Conservation (phyloP, 345 rosid species). For the Brassica rapa region DNA sequence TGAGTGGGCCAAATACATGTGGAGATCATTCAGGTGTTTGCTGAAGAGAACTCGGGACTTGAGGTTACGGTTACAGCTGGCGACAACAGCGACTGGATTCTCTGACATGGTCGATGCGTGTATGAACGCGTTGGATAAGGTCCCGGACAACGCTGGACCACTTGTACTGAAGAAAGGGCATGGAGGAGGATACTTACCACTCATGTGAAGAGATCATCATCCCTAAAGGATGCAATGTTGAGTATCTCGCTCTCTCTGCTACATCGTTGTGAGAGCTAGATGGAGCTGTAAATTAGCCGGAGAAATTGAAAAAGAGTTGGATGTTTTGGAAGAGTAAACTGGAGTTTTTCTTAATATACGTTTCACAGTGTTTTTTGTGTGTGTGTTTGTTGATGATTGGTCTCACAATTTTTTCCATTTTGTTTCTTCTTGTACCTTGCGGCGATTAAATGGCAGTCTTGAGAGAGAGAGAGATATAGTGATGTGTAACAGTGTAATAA, state of each 20-base stretch:
- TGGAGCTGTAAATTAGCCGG: slow-evolving; percentile 27
- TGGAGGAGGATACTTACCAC: slow-evolving; percentile 92
- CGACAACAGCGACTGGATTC: slow-evolving; percentile 80
- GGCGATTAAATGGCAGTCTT: slow-evolving; percentile 11
- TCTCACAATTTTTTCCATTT: slow-evolving; percentile 19
- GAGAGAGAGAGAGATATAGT: slow-evolving; percentile 24
- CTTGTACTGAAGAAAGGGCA: slow-evolving; percentile 87
- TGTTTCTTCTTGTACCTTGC: slow-evolving; percentile 3
- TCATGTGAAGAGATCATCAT: slow-evolving; percentile 60
- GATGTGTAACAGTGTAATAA: slow-evolving; percentile 36
- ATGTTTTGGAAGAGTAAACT: slow-evolving; percentile 31
- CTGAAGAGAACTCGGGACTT: slow-evolving; percentile 83
- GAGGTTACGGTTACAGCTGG: slow-evolving; percentile 75
- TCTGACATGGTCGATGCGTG: slow-evolving; percentile 62
- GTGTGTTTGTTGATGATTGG: slow-evolving; percentile 19
- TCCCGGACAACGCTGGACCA: slow-evolving; percentile 76
- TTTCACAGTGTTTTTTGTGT: not conserved
- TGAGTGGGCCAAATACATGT: slow-evolving; percentile 92
- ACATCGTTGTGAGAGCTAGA: slow-evolving; percentile 25
- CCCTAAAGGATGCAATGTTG: slow-evolving; percentile 20
- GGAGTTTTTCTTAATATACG: not conserved
- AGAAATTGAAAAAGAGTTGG: slow-evolving; percentile 2
- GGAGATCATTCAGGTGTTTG: slow-evolving; percentile 87
- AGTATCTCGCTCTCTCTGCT: slow-evolving; percentile 18
- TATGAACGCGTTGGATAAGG: slow-evolving; percentile 62